Evolutionary conservation across 352 stramenopile species (phyloP).

Genomic region (Phytophthora idaei): DNA sequence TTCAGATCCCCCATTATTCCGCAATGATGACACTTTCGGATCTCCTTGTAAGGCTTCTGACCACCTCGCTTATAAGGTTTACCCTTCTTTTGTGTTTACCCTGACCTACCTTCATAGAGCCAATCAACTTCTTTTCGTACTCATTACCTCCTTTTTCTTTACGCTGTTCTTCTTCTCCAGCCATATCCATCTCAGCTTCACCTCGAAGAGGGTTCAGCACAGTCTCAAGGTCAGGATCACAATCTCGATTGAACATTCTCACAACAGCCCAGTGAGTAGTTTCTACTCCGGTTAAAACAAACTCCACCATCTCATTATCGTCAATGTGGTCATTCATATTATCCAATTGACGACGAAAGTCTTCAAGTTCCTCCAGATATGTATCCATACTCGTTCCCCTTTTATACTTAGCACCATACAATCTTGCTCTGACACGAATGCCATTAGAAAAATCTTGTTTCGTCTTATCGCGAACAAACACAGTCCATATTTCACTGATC

Average conservation of each 20-base stretch:
- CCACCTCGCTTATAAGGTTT: not conserved
- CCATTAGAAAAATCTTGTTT: not conserved
- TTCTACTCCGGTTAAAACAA: not conserved
- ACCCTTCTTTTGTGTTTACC: not conserved
- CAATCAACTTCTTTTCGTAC: constrained; percentile 1
- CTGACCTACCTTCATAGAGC: not conserved
- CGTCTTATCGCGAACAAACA: constrained; percentile 2
- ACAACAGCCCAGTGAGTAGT: not conserved
- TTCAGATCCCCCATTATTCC: not conserved
- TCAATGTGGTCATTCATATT: not conserved
- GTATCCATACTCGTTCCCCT: not conserved
- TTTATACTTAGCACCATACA: constrained; percentile 3
- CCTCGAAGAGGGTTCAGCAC: constrained; percentile 5
- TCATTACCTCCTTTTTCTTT: not conserved
- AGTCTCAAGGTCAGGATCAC: not conserved
- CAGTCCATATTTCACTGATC: constrained; percentile 3
- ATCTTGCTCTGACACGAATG: not conserved
- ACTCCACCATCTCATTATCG: not conserved
- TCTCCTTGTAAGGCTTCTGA: not conserved
- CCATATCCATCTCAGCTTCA: constrained; percentile 4
- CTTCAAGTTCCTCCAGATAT: not conserved
- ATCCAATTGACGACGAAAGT: not conserved
- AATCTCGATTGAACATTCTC: not conserved
- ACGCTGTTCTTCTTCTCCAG: not conserved
- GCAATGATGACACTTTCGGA: not conserved